Evolutionary conservation across 2,329 filamentous ascomycete species (phyloP).

Genomic region (Fusarium brachygibbosum): DNA sequence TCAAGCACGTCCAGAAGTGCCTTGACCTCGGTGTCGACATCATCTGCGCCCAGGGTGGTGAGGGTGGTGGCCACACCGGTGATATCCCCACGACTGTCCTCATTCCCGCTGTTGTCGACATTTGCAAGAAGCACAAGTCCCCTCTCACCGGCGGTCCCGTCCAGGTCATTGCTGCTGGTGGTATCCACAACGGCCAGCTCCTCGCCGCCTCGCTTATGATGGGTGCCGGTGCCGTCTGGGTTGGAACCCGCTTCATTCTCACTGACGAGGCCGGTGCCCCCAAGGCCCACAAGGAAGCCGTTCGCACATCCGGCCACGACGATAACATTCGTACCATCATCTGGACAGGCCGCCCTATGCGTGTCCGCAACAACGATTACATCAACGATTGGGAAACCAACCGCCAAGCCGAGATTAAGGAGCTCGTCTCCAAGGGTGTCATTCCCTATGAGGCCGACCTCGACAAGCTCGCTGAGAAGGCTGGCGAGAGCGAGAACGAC

Average conservation of each 20-base stretch:
- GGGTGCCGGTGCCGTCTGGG: constrained; percentile 93
- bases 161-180: constrained; percentile 92
- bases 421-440: constrained; percentile 87
- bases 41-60: constrained; percentile 98
- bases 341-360: constrained; percentile 95
- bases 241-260: constrained; percentile 95
- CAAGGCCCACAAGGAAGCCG: constrained; percentile 93
- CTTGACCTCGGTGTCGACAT: constrained; percentile 92
- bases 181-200: constrained; percentile 92
- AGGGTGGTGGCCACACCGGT: constrained; percentile 96
- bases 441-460: constrained; percentile 96
- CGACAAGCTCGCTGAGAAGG: constrained; percentile 78
- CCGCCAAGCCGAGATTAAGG: constrained; percentile 89
- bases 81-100: constrained; percentile 92
- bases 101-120: constrained; percentile 90
- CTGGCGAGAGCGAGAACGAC: constrained; percentile 76
- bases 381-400: constrained; percentile 97
- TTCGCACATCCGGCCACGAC: constrained; percentile 90
- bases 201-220: constrained; percentile 93
- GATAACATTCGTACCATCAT: constrained; percentile 98
- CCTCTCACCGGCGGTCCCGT: constrained; percentile 89
- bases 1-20: constrained; percentile 98
- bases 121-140: constrained; percentile 84
- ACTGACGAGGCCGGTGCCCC: constrained; percentile 95
- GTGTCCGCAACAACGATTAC: constrained; percentile 93